phyloP scores from a whole-genome alignment of 192 early-diverging fungal genomes.

The Rhizophagus sp. region DNA sequence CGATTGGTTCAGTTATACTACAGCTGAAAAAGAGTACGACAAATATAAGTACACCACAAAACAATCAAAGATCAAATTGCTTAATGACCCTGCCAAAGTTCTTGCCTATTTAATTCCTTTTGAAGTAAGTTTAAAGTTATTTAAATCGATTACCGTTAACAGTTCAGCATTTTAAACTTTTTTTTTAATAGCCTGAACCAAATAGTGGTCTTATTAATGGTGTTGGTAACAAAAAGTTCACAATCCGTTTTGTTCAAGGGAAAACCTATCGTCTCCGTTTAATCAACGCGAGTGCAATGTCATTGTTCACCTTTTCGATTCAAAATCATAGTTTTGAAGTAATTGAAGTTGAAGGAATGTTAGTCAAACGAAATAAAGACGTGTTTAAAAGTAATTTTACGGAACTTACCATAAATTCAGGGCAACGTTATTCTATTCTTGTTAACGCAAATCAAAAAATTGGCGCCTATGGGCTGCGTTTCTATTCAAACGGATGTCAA shows the following conservation, averaged over 20 bases:
- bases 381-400: constrained; percentile 21
- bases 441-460: constrained; percentile 61
- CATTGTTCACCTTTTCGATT: constrained; percentile 72
- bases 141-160: no score
- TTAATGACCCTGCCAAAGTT: no score
- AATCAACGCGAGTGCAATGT: constrained; percentile 70
- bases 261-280: constrained; percentile 79
- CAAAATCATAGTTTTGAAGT: constrained; percentile 72
- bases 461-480: constrained; percentile 51
- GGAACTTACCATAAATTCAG: constrained; percentile 41
- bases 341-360: constrained; percentile 71
- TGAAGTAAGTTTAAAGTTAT: neutral
- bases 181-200: constrained; percentile 59
- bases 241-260: constrained; percentile 57
- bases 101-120: no score
- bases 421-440: constrained; percentile 68
- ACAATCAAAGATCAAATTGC: neutral
- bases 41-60: neutral
- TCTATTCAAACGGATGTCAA: constrained; percentile 47
- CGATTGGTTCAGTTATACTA: no score
- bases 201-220: constrained; percentile 63
- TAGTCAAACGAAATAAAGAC: constrained; percentile 45
- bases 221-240: constrained; percentile 11
- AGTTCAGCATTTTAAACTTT: neutral
- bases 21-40: neutral